These are phyloP conservation scores for Bipolaris oryzae DNA, from an alignment of 2,329 filamentous ascomycete species.

Conservation along the genomic window DNA sequence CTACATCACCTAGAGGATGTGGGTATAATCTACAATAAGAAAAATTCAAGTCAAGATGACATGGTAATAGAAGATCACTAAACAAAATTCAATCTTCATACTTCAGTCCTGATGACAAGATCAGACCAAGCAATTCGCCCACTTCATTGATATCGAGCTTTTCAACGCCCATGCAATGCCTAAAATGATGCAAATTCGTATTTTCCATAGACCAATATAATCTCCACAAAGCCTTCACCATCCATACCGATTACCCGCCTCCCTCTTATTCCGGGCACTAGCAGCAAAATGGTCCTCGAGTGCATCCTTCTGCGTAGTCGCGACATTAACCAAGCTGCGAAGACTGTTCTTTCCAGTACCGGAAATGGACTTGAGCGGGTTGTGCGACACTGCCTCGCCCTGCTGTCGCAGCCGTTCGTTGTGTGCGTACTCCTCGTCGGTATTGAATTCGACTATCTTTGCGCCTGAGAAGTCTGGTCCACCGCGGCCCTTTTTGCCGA, in stretches of 20 bases:
- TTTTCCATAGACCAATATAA: background rate
- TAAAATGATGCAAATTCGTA: no score
- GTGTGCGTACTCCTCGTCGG: conserved; percentile 81
- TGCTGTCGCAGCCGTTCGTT: conserved; percentile 78
- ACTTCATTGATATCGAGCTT: background rate
- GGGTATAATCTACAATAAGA: no score
- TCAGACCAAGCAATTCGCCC: no score
- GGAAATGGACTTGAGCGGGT: conserved; percentile 80
- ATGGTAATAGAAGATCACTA: no score
- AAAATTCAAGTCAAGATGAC: no score
- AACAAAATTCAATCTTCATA: background rate
- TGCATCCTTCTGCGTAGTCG: conserved; percentile 80
- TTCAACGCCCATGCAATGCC: background rate
- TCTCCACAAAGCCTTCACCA: conserved; percentile 60
- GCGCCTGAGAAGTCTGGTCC: conserved; percentile 57
- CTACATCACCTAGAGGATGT: no score
- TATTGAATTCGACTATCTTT: conserved; percentile 86
- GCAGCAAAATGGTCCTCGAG: conserved; percentile 90
- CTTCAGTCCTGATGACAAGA: background rate
- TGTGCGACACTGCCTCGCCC: conserved; percentile 74
- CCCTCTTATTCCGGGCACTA: conserved; percentile 77
- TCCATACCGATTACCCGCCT: conserved; percentile 82
- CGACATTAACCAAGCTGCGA: conserved; percentile 83
- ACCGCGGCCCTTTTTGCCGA: conserved; percentile 69
- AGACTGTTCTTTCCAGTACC: conserved; percentile 85